Evolutionary conservation across 352 stramenopile genomes (phyloP).

Genomic region (Phytophthora rubi): DNA sequence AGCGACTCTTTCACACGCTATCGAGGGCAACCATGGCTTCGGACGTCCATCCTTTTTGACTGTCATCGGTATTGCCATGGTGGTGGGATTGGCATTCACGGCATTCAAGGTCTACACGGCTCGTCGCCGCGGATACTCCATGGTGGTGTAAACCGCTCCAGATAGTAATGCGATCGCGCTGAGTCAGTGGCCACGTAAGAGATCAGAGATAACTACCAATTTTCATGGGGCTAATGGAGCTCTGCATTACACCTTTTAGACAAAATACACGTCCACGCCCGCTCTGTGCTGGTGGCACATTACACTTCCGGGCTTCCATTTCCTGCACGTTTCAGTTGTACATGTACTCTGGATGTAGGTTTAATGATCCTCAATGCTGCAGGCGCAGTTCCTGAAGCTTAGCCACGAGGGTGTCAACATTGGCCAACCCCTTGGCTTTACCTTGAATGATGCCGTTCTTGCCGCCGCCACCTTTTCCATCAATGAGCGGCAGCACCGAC

Average conservation of each 20-base stretch:
- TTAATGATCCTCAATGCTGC: conserved; percentile 23
- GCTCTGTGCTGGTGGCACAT: background rate
- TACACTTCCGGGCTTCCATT: background rate
- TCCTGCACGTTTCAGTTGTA: background rate
- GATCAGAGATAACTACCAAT: background rate
- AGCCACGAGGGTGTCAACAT: conserved; percentile 49
- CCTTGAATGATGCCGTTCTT: conserved; percentile 83
- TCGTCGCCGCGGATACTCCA: conserved; percentile 58
- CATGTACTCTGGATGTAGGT: background rate
- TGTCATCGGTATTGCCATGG: conserved; percentile 54
- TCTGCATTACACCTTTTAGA: conserved; percentile 19
- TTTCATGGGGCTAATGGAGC: conserved; percentile 1
- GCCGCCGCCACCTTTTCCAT: conserved; percentile 76
- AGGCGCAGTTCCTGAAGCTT: conserved; percentile 55
- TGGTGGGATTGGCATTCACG: conserved; percentile 51
- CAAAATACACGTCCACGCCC: conserved; percentile 11
- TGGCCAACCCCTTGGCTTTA: conserved; percentile 68
- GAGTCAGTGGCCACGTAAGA: background rate
- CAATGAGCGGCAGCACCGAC: conserved; percentile 62
- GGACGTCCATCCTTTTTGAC: conserved; percentile 41
- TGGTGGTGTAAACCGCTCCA: conserved; percentile 32
- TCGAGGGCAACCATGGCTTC: conserved; percentile 20
- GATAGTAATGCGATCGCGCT: conserved; percentile 4
- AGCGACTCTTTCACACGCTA: conserved; percentile 8
- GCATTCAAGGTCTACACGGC: conserved; percentile 63